Evolutionary conservation across 2,329 filamentous ascomycete species (phyloP), one percentile per base, ranked within the genome.

Genomic region (Venturia aucupariae): DNA sequence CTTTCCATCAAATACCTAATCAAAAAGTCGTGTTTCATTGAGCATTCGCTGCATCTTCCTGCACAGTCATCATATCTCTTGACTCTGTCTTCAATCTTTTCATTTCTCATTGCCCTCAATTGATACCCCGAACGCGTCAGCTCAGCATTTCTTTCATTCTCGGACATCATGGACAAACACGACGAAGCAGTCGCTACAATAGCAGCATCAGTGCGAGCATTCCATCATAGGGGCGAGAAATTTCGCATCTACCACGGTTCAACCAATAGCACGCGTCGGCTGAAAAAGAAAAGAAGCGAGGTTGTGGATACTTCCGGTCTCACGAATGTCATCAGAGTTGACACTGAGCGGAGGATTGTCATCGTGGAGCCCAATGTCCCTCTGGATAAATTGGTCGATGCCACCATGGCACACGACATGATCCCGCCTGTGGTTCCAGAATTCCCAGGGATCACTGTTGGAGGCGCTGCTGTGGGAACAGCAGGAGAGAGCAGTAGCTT

Each of bases 231-330:
- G 55, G 75, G 80, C 64, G 75, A 82, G 71, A 83, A 86, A 2
- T 92, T 90, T 74, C 82, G 88, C n/a, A 86, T 92, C 71, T 89
- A 86, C 69, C 89, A 92, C 75, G 89, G 89, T 66, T 86, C 87
- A 0, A 91, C 89, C 32, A 91, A 90, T 76, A 90, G 85, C 74
- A 92, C 89, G 44, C 85, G 89, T 8, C 81, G 81, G 32, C 73
- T 74, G 10, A 68, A 73, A 8, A 73, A 75, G 61, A 72, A 72
- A 42, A 71, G 66, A 54, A 79, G 80, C 71, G 83, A 83, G 69
- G 82, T 85, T 11, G 79, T 92, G 64, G 87, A 90, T 72, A 90
- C 87, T 44, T 87, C 85, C 73, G 71, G 72, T 4, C 81, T 92
- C 11, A 81, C 79, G 67, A 80, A 83, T 72, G 82, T 92, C 19